phyloP scores from a whole-genome alignment of 495 filamentous ascomycete genomes.

The Daldinia caldariorum region DNA sequence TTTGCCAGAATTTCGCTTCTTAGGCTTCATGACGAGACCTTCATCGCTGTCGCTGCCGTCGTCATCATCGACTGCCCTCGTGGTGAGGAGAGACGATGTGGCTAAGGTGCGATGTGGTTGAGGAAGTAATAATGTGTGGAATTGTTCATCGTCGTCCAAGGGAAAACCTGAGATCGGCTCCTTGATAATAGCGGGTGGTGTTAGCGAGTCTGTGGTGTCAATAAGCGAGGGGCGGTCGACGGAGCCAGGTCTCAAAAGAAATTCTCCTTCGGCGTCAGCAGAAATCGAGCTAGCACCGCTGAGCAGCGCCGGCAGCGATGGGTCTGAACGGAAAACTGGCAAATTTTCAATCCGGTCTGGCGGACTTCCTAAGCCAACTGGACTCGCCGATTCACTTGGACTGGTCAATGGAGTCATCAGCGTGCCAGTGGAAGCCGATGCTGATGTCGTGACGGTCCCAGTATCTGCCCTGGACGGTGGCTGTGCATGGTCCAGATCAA shows the following conservation, averaged over 20 bases:
- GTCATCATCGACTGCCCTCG: constrained; percentile 56
- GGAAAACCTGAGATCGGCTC: constrained; percentile 56
- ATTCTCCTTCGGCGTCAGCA: constrained; percentile 65
- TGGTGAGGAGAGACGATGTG: constrained; percentile 43
- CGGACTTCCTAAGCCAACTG: constrained; percentile 64
- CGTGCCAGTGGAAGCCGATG: constrained; percentile 56
- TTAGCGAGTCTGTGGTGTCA: constrained; percentile 63
- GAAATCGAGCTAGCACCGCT: constrained; percentile 86
- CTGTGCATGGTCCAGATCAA: constrained; percentile 38
- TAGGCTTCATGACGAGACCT: constrained; percentile 58
- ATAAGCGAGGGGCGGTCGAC: constrained; percentile 52
- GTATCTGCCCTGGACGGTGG: constrained; percentile 51
- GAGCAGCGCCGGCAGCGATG: constrained; percentile 78
- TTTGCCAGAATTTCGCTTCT: constrained; percentile 39
- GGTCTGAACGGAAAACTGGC: constrained; percentile 74
- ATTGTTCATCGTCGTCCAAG: constrained; percentile 49
- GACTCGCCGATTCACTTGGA: constrained; percentile 64
- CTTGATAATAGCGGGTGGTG: constrained; percentile 60
- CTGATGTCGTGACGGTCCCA: constrained; percentile 56
- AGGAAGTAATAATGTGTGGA: constrained; percentile 40
- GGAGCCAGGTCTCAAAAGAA: constrained; percentile 60
- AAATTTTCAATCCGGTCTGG: constrained; percentile 63
- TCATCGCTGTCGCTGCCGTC: constrained; percentile 67
- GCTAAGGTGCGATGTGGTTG: constrained; percentile 41
- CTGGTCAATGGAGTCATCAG: constrained; percentile 58